phyloP scores from a whole-genome alignment of 345 rosid genomes.

The Stellera chamaejasme region DNA sequence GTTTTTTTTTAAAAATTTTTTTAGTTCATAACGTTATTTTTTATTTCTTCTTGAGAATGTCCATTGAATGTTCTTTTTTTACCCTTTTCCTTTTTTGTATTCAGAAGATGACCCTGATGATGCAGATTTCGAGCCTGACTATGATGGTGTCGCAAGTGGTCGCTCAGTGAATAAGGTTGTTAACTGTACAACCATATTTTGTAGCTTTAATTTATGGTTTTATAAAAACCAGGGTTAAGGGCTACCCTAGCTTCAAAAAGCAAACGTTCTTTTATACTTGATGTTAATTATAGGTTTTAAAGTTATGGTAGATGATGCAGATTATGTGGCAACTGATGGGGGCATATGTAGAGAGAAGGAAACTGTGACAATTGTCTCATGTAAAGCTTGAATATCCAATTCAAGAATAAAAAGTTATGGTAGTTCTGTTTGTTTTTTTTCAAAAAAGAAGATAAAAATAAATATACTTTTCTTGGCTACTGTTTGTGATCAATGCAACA shows the following conservation, averaged over 20 bases:
- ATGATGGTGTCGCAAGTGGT: conserved; percentile 35
- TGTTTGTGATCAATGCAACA: too few species aligned
- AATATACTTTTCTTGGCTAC: too few species aligned
- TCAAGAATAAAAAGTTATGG: too few species aligned
- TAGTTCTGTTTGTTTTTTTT: too few species aligned
- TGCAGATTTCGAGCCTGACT: conserved; percentile 90
- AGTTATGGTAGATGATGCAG: too few species aligned
- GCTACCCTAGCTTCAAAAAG: too few species aligned
- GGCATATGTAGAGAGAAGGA: background rate
- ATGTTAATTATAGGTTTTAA: too few species aligned
- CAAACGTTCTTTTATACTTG: too few species aligned
- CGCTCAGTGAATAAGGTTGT: conserved; percentile 53
- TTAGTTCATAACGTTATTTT: background rate
- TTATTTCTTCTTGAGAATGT: background rate
- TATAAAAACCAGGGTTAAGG: background rate
- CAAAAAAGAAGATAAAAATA: too few species aligned
- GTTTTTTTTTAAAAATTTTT: background rate
- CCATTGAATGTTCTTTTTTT: background rate
- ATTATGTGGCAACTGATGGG: too few species aligned
- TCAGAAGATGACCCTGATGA: conserved; percentile 99
- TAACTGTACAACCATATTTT: background rate
- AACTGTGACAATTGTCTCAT: background rate
- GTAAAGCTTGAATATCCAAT: background rate
- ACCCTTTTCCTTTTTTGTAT: conserved; percentile 21
- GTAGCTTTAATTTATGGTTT: background rate